Evolutionary conservation across 805 yeast species (phyloP), one percentile per base, ranked within the genome.

Genomic region (Nakazawaea molendinolei): DNA sequence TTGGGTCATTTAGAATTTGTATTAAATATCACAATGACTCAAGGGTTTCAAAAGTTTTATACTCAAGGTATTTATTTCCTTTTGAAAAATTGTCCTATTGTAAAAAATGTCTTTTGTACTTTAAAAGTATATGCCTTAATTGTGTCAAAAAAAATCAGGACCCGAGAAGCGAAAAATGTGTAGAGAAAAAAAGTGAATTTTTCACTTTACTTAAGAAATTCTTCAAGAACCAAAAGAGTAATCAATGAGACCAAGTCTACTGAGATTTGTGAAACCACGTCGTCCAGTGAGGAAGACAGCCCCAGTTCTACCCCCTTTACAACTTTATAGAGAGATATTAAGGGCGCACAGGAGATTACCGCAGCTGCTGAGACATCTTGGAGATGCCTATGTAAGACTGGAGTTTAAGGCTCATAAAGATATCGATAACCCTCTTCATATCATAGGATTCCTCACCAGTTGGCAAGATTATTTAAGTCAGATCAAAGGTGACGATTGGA

Each of bases 401-500:
- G 99, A 92, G 61, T 92, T 92, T 65, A 76, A 78, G 49, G 80
- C 89, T 5, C 98, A 92, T 60, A 73, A 77, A 41, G 58, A 65
- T 32, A 71, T 81, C 5, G 95, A 86, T 45, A 87, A 92, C 55
- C 97, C 99, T 3, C 67, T 86, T 17, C 95, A 90, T 52, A 86
- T 92, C 23, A 87, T 92, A 8, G 98, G 97, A 8, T 92, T 92
- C 49, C 66, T 92, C 43, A 76, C 95, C 1, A 80, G 86, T 42
- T 92, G 99, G 99, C 98, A 92, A 57, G 90, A 81, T 43, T 84
- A 84, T 49, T 65, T 83, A 42, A 61, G 67, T 9, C 61, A 64
- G 54, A 70, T 84, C 17, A 70, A 74, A 20, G 74, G 70, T 24
- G 82, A 74, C 9, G 63, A 65, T 32, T 83, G 90, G 92, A 58